Evolutionary conservation across 208 protist species (phyloP).

Genomic region (Crithidia sp.): DNA sequence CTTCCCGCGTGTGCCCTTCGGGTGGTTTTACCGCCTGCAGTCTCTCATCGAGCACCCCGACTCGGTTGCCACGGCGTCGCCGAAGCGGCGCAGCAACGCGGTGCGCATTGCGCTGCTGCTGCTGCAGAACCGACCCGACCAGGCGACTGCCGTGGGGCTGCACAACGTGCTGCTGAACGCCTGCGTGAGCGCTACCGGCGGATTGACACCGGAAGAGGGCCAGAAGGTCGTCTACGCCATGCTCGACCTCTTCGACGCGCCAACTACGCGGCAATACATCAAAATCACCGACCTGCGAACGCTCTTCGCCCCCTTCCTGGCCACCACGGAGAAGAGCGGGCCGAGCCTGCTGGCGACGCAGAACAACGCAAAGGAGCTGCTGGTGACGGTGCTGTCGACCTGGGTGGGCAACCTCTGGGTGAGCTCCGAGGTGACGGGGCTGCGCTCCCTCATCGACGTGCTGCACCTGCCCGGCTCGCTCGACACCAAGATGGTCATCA

Average conservation of each 20-base stretch:
- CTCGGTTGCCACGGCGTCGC: constrained; percentile 47
- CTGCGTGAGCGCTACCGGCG: constrained; percentile 66
- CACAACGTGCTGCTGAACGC: constrained; percentile 73
- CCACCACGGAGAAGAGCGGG: constrained; percentile 26
- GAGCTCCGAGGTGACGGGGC: constrained; percentile 69
- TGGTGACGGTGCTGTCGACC: constrained; percentile 71
- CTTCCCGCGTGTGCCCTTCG: constrained; percentile 71
- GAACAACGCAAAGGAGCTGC: constrained; percentile 82
- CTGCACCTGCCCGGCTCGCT: constrained; percentile 83
- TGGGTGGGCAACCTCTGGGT: constrained; percentile 84
- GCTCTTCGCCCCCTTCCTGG: constrained; percentile 81
- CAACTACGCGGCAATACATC: constrained; percentile 76
- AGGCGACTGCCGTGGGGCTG: constrained; percentile 52
- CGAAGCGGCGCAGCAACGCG: constrained; percentile 59
- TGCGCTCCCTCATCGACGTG: constrained; percentile 84
- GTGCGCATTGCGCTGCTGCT: constrained; percentile 67
- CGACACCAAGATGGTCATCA: constrained; percentile 88
- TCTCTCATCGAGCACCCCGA: constrained; percentile 60
- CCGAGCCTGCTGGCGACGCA: constrained; percentile 50
- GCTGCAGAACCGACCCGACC: constrained; percentile 35
- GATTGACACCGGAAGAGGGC: constrained; percentile 58
- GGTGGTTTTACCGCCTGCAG: constrained; percentile 84
- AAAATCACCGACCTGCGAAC: constrained; percentile 63
- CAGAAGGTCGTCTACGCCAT: constrained; percentile 62
- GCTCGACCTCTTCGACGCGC: constrained; percentile 71